Conservation (phyloP, 2,329 filamentous ascomycete species). For the Nigrograna mackinnonii region DNA sequence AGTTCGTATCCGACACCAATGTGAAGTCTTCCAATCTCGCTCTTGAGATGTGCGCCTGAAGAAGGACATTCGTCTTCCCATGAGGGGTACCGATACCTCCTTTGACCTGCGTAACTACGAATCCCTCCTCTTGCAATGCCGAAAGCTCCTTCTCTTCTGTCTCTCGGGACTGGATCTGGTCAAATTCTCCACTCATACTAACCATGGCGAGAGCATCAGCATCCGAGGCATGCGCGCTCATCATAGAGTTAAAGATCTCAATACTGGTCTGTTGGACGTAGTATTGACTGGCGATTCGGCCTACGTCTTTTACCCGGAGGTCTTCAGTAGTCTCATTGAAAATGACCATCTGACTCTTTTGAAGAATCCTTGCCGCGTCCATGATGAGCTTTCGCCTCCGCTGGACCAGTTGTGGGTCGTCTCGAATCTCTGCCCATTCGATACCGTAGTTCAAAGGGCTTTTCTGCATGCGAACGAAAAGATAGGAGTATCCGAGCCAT, state of each 20-base stretch:
- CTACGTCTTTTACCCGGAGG: conserved; percentile 90
- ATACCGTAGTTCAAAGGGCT: conserved; percentile 94
- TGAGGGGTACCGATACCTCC: conserved; percentile 70
- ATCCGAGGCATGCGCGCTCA: conserved; percentile 83
- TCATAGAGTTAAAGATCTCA: conserved; percentile 95
- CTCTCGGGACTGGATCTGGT: conserved; percentile 92
- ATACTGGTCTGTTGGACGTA: conserved; percentile 94
- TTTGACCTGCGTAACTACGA: conserved; percentile 76
- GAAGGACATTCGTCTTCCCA: conserved; percentile 91
- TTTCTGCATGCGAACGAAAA: conserved; percentile 94
- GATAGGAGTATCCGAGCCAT: conserved; percentile 97
- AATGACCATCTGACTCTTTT: conserved; percentile 97
- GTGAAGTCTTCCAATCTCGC: conserved; percentile 92
- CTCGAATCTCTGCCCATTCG: conserved; percentile 85
- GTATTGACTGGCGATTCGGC: conserved; percentile 94
- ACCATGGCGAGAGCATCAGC: conserved; percentile 96
- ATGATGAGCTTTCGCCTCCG: conserved; percentile 84
- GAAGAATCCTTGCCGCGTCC: conserved; percentile 82
- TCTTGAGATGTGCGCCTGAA: conserved; percentile 92
- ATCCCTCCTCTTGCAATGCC: conserved; percentile 67
- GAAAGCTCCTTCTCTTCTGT: conserved; percentile 87
- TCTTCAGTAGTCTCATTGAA: conserved; percentile 96
- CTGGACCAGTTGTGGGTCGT: conserved; percentile 87
- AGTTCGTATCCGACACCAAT: conserved; percentile 86
- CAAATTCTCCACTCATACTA: conserved; percentile 95